Base-by-base conservation (phyloP, 2,329 filamentous ascomycete species). In the Pseudocercospora vitis region DNA sequence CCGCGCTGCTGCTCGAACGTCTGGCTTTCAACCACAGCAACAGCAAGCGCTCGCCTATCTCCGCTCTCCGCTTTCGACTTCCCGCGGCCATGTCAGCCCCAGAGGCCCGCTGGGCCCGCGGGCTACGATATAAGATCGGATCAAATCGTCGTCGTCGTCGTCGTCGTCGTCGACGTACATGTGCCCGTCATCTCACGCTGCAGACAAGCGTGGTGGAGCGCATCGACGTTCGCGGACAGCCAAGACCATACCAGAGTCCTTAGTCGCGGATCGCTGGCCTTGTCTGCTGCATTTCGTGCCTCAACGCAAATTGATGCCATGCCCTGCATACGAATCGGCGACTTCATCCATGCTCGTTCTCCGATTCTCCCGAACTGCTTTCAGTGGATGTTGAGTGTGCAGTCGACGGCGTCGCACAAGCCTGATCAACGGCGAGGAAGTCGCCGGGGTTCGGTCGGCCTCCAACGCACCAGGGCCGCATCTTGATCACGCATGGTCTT, bases 391-490 rank as follows among this genome's bases (percentile, higher is more conserved):
- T 18, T 11, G 11, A 29, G 26, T 7, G 26, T 11, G 26, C 26
- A 19, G 21, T 46, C 12, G 5, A 12, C 26, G 42, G 26, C 16
- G 23, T 46, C 26, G 42, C 42, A 46, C 42, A 46, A 46, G 42
- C 24, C 42, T 46, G 24, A 32, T 46, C 9, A 19, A 21, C 12
- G 19, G 19, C 35, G 35, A 40, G 35, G 35, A 40, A 19, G 7
- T 19, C 19, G 35, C 35, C 35, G 19, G 35, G 35, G 11, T 40
- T 18, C 11, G 16, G 35, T 9, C n/a, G 19, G 18, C 32, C 19
- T 8, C 35, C 7, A 5, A 19, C 16, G 14, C 18, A 11, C 35
- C 35, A 19, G 23, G 18, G 35, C 23, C 35, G 35, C 35, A 40
- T 40, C 35, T 40, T 40, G 35, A 40, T 40, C 35, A 23, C 19